Evolutionary conservation across 345 rosid genomes (phyloP).

Genomic region (Heritiera littoralis): DNA sequence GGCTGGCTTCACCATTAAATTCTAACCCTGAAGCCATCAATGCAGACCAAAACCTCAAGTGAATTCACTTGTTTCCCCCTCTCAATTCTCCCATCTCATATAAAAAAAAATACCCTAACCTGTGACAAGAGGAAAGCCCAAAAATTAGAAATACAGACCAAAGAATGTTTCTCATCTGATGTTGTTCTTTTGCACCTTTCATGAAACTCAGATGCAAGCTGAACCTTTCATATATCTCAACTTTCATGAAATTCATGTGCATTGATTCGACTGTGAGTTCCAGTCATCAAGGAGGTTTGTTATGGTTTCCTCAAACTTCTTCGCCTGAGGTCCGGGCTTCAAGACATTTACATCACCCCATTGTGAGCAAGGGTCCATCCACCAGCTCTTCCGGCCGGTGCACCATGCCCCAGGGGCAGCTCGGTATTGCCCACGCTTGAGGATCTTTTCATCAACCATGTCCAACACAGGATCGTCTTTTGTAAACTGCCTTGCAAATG

Average conservation of each 20-base stretch:
- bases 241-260: slow-evolving; percentile 54
- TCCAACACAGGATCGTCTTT: slow-evolving; percentile 70
- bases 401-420: slow-evolving; percentile 95
- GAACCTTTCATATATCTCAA: slow-evolving; percentile 20
- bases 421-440: slow-evolving; percentile 59
- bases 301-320: slow-evolving; percentile 64
- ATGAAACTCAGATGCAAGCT: slow-evolving; percentile 29
- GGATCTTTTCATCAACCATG: slow-evolving; percentile 69
- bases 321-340: slow-evolving; percentile 80
- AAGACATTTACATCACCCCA: slow-evolving; percentile 87
- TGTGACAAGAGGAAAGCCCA: slow-evolving; percentile 22
- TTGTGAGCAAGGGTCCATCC: slow-evolving; percentile 89
- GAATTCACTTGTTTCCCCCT: slow-evolving; percentile 26
- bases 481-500: slow-evolving; percentile 80
- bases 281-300: slow-evolving; percentile 68
- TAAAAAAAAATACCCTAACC: slow-evolving; percentile 31
- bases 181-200: slow-evolving; percentile 23
- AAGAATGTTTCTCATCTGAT: slow-evolving; percentile 35
- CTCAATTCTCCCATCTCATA: slow-evolving; percentile 25
- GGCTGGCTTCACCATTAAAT: slow-evolving; percentile 6
- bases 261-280: slow-evolving; percentile 68
- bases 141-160: slow-evolving; percentile 42
- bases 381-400: slow-evolving; percentile 66
- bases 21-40: slow-evolving; percentile 12
- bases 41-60: slow-evolving; percentile 15